Base-by-base conservation (phyloP, 768 basidiomycete species). In the Boletellus ananiceps region DNA sequence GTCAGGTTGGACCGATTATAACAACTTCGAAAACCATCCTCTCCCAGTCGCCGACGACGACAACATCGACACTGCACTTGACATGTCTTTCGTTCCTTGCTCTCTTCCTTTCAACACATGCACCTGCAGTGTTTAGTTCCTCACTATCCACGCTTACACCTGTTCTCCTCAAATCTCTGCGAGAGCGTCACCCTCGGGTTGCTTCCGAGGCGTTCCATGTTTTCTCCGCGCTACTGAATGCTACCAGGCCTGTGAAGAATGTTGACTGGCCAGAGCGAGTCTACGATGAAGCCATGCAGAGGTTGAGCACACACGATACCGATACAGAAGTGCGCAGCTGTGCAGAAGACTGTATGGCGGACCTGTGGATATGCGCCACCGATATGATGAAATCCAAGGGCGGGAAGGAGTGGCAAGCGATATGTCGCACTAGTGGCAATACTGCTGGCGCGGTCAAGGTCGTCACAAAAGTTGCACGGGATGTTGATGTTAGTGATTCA, bases 171-270 rank as follows among this genome's bases (percentile, higher is more conserved):
- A 81, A 80, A 47, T 81, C 84, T 9, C 73, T 90, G 40, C 71
- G 72, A 16, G 93, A 98, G 66, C 84, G 86, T 56, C 89, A 93
- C 62, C 94, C 94, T 32, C 84, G 92, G 51, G 80, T 97, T 51
- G 86, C 83, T 5, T 84, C 92, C 2, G 92, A 94, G 60, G 80
- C 92, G 0, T 93, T 98, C 77, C 81, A 82, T 33, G 87, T 85
- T 2, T 92, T 91, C 59, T 91, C 92, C 2, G 77, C 92, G 2
- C 72, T 99, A 7, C 75, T 96, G 27, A 83, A 80, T 54, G 78
- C 88, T 2, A 70, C 87, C 34, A 83, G 86, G 41, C 91, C 91
- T 1, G 66, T 87, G 40, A 81, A 81, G 55, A 62, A 73, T 47
- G 70, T 67, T 6, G 80, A 82, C 14, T 92, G 89, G 89, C 67